A percentile compares a stretch with the other conserved stretches of the same genome.
These are phyloP conservation scores for Colletotrichum zoysiae DNA, from an alignment of 2,329 filamentous ascomycete genomes.

Conservation along the genomic window DNA sequence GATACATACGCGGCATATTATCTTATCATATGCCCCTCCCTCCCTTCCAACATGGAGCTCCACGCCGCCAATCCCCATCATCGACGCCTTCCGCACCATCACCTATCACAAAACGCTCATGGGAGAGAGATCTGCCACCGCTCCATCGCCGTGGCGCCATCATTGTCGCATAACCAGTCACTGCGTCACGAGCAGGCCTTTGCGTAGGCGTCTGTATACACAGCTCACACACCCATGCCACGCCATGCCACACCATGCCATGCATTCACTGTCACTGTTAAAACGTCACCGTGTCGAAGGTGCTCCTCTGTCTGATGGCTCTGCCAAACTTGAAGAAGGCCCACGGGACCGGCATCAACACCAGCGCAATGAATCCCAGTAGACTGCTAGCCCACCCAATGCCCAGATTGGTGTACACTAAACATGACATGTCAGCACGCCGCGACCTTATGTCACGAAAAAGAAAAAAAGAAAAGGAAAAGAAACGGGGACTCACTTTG, in stretches of 20 bases:
- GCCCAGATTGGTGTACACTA: slow-evolving; percentile 59
- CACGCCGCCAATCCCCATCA: slow-evolving; percentile 1
- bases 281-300: slow-evolving; percentile 53
- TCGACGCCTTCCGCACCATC: slow-evolving; percentile 8
- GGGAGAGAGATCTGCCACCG: background rate
- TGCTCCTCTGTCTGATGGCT: slow-evolving; percentile 54
- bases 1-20: background rate
- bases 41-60: background rate
- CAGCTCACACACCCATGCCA: slow-evolving; percentile 42
- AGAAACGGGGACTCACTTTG: slow-evolving; percentile 58
- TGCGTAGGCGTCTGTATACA: background rate
- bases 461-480: background rate
- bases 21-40: background rate
- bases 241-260: no score
- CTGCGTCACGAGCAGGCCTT: background rate
- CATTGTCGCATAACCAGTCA: background rate
- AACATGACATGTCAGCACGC: background rate
- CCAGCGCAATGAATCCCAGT: slow-evolving; percentile 60
- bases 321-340: slow-evolving; percentile 64
- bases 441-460: no score
- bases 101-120: background rate
- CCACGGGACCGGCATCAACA: slow-evolving; percentile 65
- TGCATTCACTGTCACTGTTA: slow-evolving; percentile 19
- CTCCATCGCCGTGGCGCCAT: background rate
- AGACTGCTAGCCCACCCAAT: slow-evolving; percentile 62